Percentiles rank a stretch among this genome's conserved stretches.
Evolutionary conservation across 2,329 filamentous ascomycete species (phyloP).

Genomic region (Colletotrichum sojae): DNA sequence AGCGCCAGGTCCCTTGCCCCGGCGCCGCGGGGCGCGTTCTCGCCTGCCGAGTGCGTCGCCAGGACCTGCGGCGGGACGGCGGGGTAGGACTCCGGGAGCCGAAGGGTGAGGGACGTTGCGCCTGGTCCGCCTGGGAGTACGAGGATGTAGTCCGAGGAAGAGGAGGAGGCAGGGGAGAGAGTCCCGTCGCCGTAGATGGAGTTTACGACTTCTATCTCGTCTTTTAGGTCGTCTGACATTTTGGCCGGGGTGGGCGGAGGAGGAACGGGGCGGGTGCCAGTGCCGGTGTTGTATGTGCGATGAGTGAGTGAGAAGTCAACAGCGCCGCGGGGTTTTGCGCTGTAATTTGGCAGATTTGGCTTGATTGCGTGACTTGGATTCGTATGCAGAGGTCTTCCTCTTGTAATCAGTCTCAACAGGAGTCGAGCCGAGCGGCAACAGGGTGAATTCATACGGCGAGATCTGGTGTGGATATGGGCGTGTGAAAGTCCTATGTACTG

Average conservation of each 20-base stretch:
- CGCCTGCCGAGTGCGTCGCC: conserved; percentile 84
- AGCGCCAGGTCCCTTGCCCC: conserved; percentile 79
- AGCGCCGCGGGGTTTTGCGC: not conserved
- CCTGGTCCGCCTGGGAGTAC: conserved; percentile 72
- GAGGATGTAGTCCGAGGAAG: conserved; percentile 69
- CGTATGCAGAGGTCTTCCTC: not conserved
- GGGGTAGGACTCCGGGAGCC: conserved; percentile 83
- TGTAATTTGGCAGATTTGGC: not conserved
- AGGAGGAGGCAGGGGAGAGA: conserved; percentile 62
- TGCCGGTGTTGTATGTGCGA: conserved; percentile 3
- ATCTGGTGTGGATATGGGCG: no score
- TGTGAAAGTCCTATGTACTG: no score
- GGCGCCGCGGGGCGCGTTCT: conserved; percentile 76
- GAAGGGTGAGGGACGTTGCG: conserved; percentile 71
- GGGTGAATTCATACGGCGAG: not conserved
- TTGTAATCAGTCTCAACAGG: not conserved
- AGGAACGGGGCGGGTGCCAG: not conserved
- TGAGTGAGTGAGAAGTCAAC: not conserved
- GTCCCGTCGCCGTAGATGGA: conserved; percentile 84
- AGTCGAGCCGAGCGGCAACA: not conserved
- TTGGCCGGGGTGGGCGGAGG: not conserved
- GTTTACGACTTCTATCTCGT: conserved; percentile 87
- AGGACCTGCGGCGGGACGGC: conserved; percentile 79
- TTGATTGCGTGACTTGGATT: not conserved
- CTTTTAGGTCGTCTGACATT: conserved; percentile 52